phyloP scores from a whole-genome alignment of 805 yeast genomes.

The Yarrowia divulgata region DNA sequence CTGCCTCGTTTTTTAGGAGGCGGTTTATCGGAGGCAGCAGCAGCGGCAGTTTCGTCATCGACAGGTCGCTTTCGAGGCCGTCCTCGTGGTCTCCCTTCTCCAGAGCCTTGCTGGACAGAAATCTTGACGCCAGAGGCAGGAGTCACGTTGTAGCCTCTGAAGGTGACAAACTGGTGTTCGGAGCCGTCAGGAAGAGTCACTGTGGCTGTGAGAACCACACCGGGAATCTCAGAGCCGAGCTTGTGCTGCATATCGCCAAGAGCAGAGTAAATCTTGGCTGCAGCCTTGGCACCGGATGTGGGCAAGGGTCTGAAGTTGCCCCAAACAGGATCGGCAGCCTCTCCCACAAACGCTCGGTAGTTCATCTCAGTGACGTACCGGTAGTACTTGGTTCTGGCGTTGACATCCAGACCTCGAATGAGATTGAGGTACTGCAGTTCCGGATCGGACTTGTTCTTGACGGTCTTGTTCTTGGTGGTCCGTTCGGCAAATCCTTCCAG shows the following conservation, averaged over 20 bases:
- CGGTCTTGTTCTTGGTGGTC: conserved; percentile 45
- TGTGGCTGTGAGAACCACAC: conserved; percentile 13
- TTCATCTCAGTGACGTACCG: conserved; percentile 63
- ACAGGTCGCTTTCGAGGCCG: conserved; percentile 42
- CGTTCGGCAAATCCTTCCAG: conserved; percentile 59
- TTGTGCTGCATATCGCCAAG: conserved; percentile 18
- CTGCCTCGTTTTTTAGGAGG: conserved; percentile 29
- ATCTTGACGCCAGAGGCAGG: conserved; percentile 5
- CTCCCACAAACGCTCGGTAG: conserved; percentile 51
- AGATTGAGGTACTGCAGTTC: conserved; percentile 53
- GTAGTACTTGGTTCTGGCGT: conserved; percentile 76
- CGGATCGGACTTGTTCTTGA: conserved; percentile 47
- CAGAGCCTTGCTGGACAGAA: conserved; percentile 8
- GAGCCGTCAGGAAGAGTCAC: conserved; percentile 23
- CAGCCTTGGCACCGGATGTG: conserved; percentile 2
- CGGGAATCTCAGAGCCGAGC: conserved; percentile 32
- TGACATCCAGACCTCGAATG: conserved; percentile 70
- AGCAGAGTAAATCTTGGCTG: conserved; percentile 4
- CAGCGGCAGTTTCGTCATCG: conserved; percentile 15
- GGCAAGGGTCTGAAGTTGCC: conserved; percentile 45
- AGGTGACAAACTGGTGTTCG: conserved; percentile 13
- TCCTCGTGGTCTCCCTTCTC: conserved; percentile 41
- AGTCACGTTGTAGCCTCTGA: conserved; percentile 26
- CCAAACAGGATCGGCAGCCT: conserved; percentile 46
- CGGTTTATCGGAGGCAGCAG: not conserved